A percentile compares a stretch with the other conserved stretches of the same genome.
Evolutionary conservation across 2,329 filamentous ascomycete species (phyloP).

Genomic region (Lachnellula hyalina): DNA sequence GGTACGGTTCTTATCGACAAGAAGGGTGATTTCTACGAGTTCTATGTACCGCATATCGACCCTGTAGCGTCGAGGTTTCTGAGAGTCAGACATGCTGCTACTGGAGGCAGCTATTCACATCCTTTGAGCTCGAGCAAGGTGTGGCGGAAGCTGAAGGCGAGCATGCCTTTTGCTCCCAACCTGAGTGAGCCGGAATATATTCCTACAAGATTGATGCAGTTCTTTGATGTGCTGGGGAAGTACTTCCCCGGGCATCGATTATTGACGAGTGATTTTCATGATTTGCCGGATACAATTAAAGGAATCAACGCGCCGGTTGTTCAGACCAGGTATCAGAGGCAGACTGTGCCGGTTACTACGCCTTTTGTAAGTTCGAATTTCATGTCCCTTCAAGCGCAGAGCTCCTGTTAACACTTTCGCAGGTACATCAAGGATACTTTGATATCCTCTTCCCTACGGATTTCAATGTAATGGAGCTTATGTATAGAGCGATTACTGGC

Average conservation of each 20-base stretch:
- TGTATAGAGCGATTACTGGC: conserved; percentile 90
- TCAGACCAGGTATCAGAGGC: conserved; percentile 84
- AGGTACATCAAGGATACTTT: conserved; percentile 98
- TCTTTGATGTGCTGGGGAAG: conserved; percentile 83
- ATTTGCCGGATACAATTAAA: conserved; percentile 72
- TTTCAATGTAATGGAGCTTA: conserved; percentile 82
- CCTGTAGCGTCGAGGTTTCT: conserved; percentile 79
- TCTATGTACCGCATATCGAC: conserved; percentile 77
- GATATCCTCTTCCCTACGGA: conserved; percentile 98
- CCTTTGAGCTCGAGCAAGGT: conserved; percentile 52
- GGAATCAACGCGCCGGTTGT: conserved; percentile 93
- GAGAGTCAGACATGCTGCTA: conserved; percentile 75
- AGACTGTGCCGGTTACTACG: conserved; percentile 84
- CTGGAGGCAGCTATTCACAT: conserved; percentile 53
- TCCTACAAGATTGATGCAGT: conserved; percentile 90
- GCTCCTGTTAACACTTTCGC: neutral
- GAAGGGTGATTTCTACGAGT: conserved; percentile 89
- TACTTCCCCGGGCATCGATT: conserved; percentile 90
- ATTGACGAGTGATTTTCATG: conserved; percentile 85
- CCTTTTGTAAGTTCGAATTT: conserved; percentile 62
- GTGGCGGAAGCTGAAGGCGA: conserved; percentile 56
- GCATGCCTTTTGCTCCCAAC: conserved; percentile 67
- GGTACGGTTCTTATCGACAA: conserved; percentile 81
- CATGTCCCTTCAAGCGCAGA: neutral
- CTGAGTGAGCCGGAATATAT: conserved; percentile 86